Evolutionary conservation across 148 eudicot genomes (phyloP), one percentile per base, ranked within the genome.

Genomic region (Chenopodium album): DNA sequence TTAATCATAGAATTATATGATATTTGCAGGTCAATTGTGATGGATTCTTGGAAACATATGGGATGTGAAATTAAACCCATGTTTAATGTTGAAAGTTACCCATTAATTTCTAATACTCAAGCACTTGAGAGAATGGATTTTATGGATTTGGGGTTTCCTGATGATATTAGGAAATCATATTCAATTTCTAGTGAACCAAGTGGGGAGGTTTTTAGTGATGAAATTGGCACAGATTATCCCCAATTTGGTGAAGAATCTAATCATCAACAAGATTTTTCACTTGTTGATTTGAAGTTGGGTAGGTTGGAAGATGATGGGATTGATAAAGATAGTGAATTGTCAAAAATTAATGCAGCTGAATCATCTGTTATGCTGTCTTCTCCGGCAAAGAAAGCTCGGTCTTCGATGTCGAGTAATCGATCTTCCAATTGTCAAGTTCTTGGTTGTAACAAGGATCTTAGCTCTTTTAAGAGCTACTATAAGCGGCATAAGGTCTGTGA

Each of bases 401-500:
- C 65, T 9, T 28, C 79, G 3, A 81, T 73, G 44, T 60, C 65
- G 59, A 69, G 22, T 76, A 31, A 84, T 4, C 81, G 72, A 76
- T 70, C 71, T 84, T 77, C 83, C 3, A 46, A 73, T 73, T 90
- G 92, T 78, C 89, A 85, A 78, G 90, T 88, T 70, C 77, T 85
- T 28, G 89, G 92, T 50, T 88, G 90, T 70, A 86, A 80, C 73
- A 85, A 83, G 78, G 90, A 90, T 78, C 88, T 88, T 32, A 79
- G 84, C 71, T 81, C 87, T 44, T 83, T 46, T 10, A 90, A 90
- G 29, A 89, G 88, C 28, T 90, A 88, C 29, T 82, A 88, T 77
- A 86, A 80, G 80, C 74, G 88, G 88, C 90, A 88, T 77, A 88
- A 80, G 85, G 89, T 88, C n/a, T 88, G 90, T 75, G 88, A 88